phyloP scores from a whole-genome alignment of 208 protist genomes.

The Phytomonas francai region DNA sequence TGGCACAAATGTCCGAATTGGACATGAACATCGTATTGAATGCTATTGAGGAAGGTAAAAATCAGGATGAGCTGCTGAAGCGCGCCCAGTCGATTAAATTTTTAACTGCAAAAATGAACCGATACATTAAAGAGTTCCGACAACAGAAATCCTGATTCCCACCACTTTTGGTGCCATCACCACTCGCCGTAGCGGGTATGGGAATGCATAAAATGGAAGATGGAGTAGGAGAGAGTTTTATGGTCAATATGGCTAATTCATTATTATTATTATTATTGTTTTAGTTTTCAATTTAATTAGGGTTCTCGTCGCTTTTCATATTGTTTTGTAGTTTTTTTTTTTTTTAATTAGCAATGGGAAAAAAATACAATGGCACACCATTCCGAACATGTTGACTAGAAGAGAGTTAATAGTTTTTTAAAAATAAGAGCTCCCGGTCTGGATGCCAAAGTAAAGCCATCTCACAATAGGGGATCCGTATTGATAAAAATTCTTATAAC shows the following conservation, averaged over 20 bases:
- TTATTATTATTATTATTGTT: slow-evolving; percentile 8
- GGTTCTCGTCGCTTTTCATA: slow-evolving; percentile 4
- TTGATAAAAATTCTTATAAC: no score
- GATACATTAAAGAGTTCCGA: slow-evolving; percentile 18
- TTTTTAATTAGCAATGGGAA: neutral
- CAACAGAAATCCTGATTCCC: neutral
- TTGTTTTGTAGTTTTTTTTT: slow-evolving; percentile 13
- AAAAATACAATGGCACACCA: neutral
- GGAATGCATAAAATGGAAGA: neutral
- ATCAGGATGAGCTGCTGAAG: slow-evolving; percentile 35
- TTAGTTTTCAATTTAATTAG: slow-evolving; percentile 4
- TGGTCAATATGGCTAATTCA: neutral
- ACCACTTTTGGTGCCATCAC: neutral
- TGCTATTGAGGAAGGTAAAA: slow-evolving; percentile 56
- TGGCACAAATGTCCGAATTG: slow-evolving; percentile 27
- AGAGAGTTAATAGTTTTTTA: no score
- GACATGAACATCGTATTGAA: slow-evolving; percentile 57
- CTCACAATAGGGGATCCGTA: no score
- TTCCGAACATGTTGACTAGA: neutral
- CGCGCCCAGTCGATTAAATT: slow-evolving; percentile 63
- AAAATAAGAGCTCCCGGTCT: no score
- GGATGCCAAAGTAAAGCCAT: no score
- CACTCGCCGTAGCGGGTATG: neutral
- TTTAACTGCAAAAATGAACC: slow-evolving; percentile 34
- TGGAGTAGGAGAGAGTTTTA: neutral